phyloP scores from a whole-genome alignment of 768 basidiomycete species.

The Lactarius deliciosus region DNA sequence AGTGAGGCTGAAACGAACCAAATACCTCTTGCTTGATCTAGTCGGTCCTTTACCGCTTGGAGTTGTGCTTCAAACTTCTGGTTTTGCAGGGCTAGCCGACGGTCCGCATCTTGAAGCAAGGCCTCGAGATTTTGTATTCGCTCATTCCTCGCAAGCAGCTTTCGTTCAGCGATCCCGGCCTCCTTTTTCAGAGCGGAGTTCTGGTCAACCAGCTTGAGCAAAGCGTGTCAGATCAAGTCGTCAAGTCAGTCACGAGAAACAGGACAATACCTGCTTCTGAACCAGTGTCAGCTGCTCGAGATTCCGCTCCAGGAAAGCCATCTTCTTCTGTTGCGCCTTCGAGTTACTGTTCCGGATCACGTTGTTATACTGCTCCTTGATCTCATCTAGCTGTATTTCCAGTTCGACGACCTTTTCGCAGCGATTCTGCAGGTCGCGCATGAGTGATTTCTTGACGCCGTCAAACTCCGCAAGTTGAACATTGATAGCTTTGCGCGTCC shows the following conservation, averaged over 20 bases:
- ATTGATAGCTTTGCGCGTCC: conserved; percentile 94
- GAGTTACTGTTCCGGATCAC: conserved; percentile 98
- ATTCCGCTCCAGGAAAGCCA: conserved; percentile 97
- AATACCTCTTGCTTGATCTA: conserved; percentile 91
- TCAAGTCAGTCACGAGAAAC: conserved; percentile 4
- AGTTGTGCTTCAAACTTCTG: conserved; percentile 94
- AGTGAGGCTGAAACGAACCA: conserved; percentile 15
- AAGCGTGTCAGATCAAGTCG: conserved; percentile 19
- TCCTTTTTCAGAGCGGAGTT: conserved; percentile 97
- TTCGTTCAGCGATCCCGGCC: conserved; percentile 94
- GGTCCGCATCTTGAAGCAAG: conserved; percentile 90
- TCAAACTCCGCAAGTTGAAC: conserved; percentile 99
- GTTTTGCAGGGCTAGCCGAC: conserved; percentile 87
- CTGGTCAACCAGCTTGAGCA: conserved; percentile 88
- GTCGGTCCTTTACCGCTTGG: conserved; percentile 85
- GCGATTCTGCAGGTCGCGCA: conserved; percentile 98
- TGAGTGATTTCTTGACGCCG: conserved; percentile 96
- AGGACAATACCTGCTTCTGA: conserved; percentile 82
- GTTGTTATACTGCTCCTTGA: conserved; percentile 98
- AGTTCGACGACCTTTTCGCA: conserved; percentile 99
- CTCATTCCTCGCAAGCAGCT: conserved; percentile 93
- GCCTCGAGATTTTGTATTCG: conserved; percentile 96
- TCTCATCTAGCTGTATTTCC: conserved; percentile 97
- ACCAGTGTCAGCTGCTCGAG: conserved; percentile 92
- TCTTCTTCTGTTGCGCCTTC: conserved; percentile 98